A percentile compares a stretch with the other conserved stretches of the same genome.
These are phyloP conservation scores for Seiridium cupressi DNA, from an alignment of 2,329 filamentous ascomycete genomes.

Conservation along the genomic window DNA sequence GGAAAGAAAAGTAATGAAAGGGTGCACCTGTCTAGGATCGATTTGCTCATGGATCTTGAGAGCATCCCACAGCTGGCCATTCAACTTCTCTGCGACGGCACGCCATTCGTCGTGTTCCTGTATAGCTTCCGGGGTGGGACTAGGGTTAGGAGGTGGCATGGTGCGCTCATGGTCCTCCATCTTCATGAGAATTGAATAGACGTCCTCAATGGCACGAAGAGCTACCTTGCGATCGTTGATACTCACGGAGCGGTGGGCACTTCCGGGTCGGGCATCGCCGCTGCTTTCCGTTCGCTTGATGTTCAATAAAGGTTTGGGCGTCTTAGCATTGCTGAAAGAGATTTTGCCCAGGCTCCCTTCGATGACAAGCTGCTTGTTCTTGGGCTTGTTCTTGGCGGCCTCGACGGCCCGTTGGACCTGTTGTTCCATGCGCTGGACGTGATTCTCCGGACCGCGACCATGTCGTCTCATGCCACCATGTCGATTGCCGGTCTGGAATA, in stretches of 20 bases:
- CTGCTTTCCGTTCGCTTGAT: conserved; percentile 82
- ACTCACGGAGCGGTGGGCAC: conserved; percentile 38
- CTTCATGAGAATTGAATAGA: conserved; percentile 86
- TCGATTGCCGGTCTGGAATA: conserved; percentile 90
- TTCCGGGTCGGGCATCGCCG: conserved; percentile 53
- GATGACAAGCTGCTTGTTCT: conserved; percentile 95
- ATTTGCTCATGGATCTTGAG: conserved; percentile 94
- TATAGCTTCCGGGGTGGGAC: conserved; percentile 65
- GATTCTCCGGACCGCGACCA: conserved; percentile 85
- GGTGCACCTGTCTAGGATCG: conserved; percentile 72
- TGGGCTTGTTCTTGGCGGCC: conserved; percentile 94
- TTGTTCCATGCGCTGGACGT: conserved; percentile 98
- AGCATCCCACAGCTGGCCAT: conserved; percentile 77
- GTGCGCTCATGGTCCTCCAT: conserved; percentile 90
- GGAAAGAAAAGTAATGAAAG: conserved; percentile 93
- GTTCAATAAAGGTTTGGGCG: conserved; percentile 89
- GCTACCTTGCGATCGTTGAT: conserved; percentile 77
- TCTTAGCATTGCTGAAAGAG: conserved; percentile 98
- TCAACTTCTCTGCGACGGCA: conserved; percentile 67
- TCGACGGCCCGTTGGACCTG: conserved; percentile 97
- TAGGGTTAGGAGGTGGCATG: conserved; percentile 60
- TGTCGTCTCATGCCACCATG: conserved; percentile 73
- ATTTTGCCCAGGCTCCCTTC: conserved; percentile 97
- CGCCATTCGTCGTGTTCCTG: conserved; percentile 80
- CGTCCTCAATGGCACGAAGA: conserved; percentile 80